A percentile compares a stretch with the other conserved stretches of the same genome.
phyloP scores from a whole-genome alignment of 306 rosid genomes.

The Rosa persica region DNA sequence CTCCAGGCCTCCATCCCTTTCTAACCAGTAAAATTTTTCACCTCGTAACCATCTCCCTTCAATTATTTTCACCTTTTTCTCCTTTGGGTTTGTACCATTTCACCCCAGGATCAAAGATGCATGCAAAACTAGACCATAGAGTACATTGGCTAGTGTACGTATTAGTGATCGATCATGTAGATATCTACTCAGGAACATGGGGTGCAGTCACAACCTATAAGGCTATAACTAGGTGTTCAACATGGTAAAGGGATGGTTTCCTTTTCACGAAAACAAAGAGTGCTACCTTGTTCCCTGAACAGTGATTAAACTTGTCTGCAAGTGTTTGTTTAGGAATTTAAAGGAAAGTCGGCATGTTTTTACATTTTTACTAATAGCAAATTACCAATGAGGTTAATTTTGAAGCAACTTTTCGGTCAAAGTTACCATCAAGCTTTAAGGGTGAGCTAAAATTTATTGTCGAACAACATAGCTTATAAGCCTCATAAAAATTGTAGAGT shows the following conservation, averaged over 20 bases:
- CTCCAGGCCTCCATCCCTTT: slow-evolving; percentile 5
- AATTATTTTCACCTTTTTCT: slow-evolving; percentile 14
- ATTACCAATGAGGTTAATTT: neutral
- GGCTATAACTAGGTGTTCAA: neutral
- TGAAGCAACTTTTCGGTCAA: neutral
- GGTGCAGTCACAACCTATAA: neutral
- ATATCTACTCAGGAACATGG: neutral
- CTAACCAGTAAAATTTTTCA: slow-evolving; percentile 5
- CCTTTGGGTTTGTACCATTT: neutral
- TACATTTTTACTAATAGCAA: neutral
- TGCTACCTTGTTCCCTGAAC: neutral
- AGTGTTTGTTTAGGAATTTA: neutral
- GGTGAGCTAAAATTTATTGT: too few species aligned
- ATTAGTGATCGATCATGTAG: neutral
- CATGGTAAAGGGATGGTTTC: neutral
- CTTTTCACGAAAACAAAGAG: neutral
- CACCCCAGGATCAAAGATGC: neutral
- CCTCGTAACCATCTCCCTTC: slow-evolving; percentile 16
- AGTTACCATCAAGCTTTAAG: too few species aligned
- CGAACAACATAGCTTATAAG: neutral
- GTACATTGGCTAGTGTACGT: neutral
- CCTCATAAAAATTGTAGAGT: too few species aligned
- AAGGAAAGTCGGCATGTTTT: neutral
- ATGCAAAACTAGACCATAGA: neutral
- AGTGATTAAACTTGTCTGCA: neutral